A percentile compares a stretch with the other conserved stretches of the same genome.
These are phyloP conservation scores for Sextonia rubra DNA, from an alignment of 164 flowering plant genomes.

Conservation along the genomic window DNA sequence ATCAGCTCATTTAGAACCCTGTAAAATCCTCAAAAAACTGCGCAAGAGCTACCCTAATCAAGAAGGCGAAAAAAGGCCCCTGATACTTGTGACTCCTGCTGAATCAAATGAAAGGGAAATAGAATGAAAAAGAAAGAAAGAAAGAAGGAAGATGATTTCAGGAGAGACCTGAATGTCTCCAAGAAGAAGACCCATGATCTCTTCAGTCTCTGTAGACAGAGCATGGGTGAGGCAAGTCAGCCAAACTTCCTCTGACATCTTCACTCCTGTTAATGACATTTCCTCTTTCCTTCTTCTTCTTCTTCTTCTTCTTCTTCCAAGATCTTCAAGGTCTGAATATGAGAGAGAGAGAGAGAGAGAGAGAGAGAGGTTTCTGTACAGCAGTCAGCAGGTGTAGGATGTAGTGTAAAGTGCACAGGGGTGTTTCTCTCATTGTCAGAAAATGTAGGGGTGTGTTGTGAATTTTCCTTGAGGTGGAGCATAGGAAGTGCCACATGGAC, in stretches of 20 bases:
- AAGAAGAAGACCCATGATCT: conserved; percentile 97
- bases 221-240: conserved; percentile 88
- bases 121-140: no score
- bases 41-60: no score
- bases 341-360: background rate
- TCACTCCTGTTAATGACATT: conserved; percentile 55
- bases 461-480: no score
- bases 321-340: background rate
- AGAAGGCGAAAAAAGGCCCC: background rate
- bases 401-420: no score
- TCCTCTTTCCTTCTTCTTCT: conserved; percentile 1
- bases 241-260: conserved; percentile 95
- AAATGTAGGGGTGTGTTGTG: no score
- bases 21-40: background rate
- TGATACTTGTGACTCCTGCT: no score
- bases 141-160: background rate
- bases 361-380: no score
- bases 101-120: background rate
- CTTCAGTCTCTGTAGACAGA: conserved; percentile 90
- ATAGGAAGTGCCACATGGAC: no score
- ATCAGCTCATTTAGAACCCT: background rate
- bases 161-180: conserved; percentile 76
- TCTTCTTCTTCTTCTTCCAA: background rate
- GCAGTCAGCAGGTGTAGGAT: no score
- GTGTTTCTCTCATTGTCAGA: no score